Base-by-base conservation (phyloP, 139 green algal species). In the Closterium sp. region DNA sequence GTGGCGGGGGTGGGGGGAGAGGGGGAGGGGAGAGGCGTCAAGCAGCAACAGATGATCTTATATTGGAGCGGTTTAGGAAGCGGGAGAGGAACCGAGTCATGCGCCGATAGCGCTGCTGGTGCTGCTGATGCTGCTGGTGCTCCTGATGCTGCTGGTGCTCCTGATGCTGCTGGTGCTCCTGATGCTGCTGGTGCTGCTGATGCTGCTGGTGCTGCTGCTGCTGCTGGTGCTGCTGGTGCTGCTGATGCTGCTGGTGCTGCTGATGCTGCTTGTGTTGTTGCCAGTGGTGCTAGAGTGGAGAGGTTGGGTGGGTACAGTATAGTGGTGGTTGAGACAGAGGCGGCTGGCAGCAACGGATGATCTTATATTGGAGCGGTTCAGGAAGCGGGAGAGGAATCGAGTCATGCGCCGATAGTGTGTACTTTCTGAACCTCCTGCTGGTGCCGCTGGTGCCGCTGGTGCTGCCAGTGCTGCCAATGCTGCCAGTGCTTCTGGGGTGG, bases 31-130 rank as follows among this genome's bases (percentile, higher is more conserved):
- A 34, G 30, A 30, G 86, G 62, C 87, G 91, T 0, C 90, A 90
- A 6, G 85, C 90, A n/a, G 90, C 90, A 28, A 93, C 90, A 0
- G 90, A 93, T 84, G 90, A 92, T 27, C 89, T 92, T 38, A 92
- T 92, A 9, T 19, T 92, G 70, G 90, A 92, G 27, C 70, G 90
- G 19, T 92, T 92, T 34, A 79, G 90, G 11, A 92, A 92, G 90
- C 90, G 90, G 21, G 90, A 92, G 90, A 79, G 90, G 4, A 89
- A 92, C 38, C 85, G 90, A 32, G 28, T 92, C 24, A 86, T 86
- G 73, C 73, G 73, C 4, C 73, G 73, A 9, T 86, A 86, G 73
- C 27, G n/a, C 73, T 86, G 73, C 22, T 10, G 73, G 5, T 86
- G 9, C 24, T 28, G 73, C 24, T 86, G 73, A 4, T 28, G 73